Conservation (phyloP, 495 filamentous ascomycete species). For the Penicillium taxi region DNA sequence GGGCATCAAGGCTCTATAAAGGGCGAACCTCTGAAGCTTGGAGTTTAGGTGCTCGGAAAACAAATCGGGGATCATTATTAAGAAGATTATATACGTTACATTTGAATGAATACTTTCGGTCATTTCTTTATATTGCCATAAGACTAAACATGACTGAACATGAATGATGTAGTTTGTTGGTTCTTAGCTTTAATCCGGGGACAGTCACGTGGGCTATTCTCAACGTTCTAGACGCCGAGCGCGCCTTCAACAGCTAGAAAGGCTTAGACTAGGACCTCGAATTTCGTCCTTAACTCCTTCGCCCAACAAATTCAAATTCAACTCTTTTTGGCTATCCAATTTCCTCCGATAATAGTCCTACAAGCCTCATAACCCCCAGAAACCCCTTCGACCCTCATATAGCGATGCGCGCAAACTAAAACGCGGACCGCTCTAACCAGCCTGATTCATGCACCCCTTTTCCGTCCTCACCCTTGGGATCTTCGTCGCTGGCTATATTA, state of each 20-base stretch:
- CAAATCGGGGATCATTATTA: too few relatives aligned
- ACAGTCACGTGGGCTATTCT: constrained; percentile 16
- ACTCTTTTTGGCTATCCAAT: not conserved
- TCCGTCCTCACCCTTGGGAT: constrained; percentile 88
- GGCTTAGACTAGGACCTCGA: too few relatives aligned
- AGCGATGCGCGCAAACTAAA: constrained; percentile 33
- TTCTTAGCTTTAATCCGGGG: constrained; percentile 8
- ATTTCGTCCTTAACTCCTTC: not conserved
- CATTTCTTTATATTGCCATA: too few relatives aligned
- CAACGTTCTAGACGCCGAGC: constrained; percentile 13
- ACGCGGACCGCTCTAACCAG: constrained; percentile 22
- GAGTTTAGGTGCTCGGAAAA: too few relatives aligned
- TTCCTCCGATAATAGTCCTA: too few relatives aligned
- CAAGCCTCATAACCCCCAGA: not conserved
- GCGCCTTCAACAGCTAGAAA: constrained; percentile 5
- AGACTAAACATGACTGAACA: too few relatives aligned
- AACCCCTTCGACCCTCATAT: not conserved
- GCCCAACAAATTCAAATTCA: not conserved
- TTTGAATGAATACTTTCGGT: too few relatives aligned
- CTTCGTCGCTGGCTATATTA: constrained; percentile 98
- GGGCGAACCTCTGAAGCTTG: too few relatives aligned
- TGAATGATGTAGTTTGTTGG: too few relatives aligned
- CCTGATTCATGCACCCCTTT: constrained; percentile 88
- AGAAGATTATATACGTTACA: too few relatives aligned
- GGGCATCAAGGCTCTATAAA: constrained; percentile 74